phyloP scores from a whole-genome alignment of 148 eudicot genomes.

The Vaccinium darrowii region DNA sequence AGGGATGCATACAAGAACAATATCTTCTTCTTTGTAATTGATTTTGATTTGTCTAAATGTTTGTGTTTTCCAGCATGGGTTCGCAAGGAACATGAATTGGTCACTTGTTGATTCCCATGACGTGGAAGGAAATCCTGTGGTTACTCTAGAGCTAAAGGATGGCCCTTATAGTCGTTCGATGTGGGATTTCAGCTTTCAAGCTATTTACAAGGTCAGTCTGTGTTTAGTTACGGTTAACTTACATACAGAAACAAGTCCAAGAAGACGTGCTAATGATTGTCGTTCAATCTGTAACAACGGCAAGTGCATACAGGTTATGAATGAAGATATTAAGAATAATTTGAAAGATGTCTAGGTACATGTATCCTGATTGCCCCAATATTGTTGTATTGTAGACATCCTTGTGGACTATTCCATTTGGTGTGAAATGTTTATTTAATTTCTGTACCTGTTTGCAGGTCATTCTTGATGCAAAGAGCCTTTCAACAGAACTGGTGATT shows the following conservation, averaged over 20 bases:
- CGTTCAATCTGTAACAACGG: background rate
- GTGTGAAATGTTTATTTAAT: background rate
- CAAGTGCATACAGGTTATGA: conserved; percentile 6
- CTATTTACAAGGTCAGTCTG: conserved; percentile 65
- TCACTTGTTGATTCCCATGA: conserved; percentile 65
- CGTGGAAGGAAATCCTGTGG: conserved; percentile 61
- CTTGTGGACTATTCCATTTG: background rate
- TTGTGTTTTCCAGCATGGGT: conserved; percentile 76
- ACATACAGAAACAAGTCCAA: background rate
- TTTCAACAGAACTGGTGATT: conserved; percentile 75
- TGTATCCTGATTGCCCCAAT: background rate
- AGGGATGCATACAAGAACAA: background rate
- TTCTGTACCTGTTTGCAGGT: conserved; percentile 55
- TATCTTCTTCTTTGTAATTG: background rate
- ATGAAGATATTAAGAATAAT: background rate
- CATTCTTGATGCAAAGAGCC: conserved; percentile 65
- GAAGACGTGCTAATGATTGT: background rate
- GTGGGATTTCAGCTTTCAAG: conserved; percentile 97
- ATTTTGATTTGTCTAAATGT: conserved; percentile 20
- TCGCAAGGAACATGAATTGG: conserved; percentile 92
- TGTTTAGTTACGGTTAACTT: background rate
- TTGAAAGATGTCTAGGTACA: background rate
- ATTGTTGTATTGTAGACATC: background rate
- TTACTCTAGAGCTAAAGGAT: conserved; percentile 83
- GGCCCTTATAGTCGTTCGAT: conserved; percentile 77